Base-by-base conservation (phyloP, 768 basidiomycete species). In the Russula ochroleuca region DNA sequence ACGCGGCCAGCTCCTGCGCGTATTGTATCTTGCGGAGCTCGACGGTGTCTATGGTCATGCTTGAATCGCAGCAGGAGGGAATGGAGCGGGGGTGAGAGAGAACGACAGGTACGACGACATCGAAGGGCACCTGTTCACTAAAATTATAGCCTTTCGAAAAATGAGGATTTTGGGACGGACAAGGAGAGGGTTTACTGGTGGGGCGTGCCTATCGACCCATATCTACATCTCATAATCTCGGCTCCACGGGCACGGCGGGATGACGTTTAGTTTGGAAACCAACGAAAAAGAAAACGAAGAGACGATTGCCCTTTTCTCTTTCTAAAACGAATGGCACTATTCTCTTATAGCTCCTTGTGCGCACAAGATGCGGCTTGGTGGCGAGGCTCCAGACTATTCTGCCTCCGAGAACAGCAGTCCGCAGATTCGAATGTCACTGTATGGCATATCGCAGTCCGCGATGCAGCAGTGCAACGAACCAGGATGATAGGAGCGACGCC, bases 1-100 rank as follows among this genome's bases (percentile, higher is more conserved):
- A 75, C 5, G 72, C 74, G 5, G 75, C 76, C 28, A 78, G 70
- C 66, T 78, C 75, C 48, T 70, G 70, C 23, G 77, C 69, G 61
- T 78, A 78, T 41, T 71, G 74, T 23, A 72, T 69, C 66, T 76
- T 76, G 41, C 70, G 68, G 13, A 65, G 57, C 50, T 75, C 74
- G 61, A 73, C 25, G 28, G 71, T 69, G 25, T 67, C 67, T 19
- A 63, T 5, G 25, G 67, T 66, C 67, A 63, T 59, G 51, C 28
- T 37, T 17, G 3, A 54, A 19, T 3, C 2, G 3, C 5, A 9
- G 45, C 33, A 9, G 15, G 13, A 8, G 7, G 21, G 13, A 11
- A 23, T 5, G 6, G 14, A 14, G 52, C 33, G 33, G 33, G 23
- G 23, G 33, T 33, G 17, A 33, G 51, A 17, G 33, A 35, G n/a